Conservation (phyloP, 257 asterid genomes). For the Lycium ferocissimum region DNA sequence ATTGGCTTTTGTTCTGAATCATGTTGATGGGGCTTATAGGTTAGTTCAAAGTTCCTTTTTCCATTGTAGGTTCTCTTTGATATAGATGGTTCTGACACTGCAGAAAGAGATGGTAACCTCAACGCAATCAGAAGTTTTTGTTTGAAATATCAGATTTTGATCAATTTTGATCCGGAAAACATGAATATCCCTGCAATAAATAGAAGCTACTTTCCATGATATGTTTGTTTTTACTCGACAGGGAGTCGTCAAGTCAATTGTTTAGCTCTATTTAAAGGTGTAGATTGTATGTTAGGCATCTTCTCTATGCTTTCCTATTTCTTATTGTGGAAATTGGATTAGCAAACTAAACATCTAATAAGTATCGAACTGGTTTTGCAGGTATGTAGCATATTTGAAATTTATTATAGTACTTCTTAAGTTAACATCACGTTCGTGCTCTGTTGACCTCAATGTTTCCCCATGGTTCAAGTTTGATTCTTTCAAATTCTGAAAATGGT, state of each 20-base stretch:
- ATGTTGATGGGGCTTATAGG: neutral
- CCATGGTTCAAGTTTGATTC: neutral
- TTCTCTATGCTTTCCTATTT: neutral
- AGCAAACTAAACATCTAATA: neutral
- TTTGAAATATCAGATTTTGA: neutral
- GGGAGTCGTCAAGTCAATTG: neutral
- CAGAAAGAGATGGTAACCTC: neutral
- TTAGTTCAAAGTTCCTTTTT: neutral
- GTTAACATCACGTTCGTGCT: neutral
- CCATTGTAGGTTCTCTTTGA: slow-evolving; percentile 11
- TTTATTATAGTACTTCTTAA: neutral
- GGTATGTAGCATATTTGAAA: neutral
- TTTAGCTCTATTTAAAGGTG: neutral
- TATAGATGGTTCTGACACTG: neutral
- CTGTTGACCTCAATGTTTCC: neutral
- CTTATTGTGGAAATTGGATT: neutral
- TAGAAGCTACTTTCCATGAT: neutral
- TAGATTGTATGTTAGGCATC: neutral
- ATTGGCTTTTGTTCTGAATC: neutral
- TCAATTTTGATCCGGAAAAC: neutral
- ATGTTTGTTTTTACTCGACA: neutral
- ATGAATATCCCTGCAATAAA: slow-evolving; percentile 14
- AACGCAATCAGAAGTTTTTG: neutral
- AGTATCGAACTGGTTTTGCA: neutral
- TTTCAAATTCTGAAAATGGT: neutral